phyloP scores from a whole-genome alignment of 257 asterid species.

The Cinchona pubescens region DNA sequence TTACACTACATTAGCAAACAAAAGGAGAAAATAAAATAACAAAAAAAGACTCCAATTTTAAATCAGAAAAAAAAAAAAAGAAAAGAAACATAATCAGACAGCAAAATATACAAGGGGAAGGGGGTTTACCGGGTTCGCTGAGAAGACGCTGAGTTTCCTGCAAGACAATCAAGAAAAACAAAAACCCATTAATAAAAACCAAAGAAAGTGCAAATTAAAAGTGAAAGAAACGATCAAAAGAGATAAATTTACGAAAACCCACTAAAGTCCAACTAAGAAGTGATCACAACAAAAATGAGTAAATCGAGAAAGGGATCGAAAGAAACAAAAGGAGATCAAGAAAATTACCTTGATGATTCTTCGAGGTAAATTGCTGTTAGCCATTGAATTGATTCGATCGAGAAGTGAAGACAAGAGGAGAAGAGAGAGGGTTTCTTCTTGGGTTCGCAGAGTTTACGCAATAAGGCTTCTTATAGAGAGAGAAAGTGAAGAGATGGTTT shows the following conservation, averaged over 20 bases:
- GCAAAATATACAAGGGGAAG: neutral
- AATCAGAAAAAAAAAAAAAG: neutral
- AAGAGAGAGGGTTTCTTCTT: neutral
- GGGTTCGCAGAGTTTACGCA: constrained; percentile 31
- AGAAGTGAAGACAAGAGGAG: neutral
- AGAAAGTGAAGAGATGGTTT: neutral
- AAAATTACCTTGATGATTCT: constrained; percentile 66
- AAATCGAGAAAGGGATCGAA: constrained; percentile 48
- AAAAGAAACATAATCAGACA: too few species aligned
- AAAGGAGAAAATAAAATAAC: neutral
- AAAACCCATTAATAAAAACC: constrained; percentile 19
- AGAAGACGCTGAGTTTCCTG: constrained; percentile 99
- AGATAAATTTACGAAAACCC: constrained; percentile 3
- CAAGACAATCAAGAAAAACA: constrained; percentile 10
- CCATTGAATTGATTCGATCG: constrained; percentile 37
- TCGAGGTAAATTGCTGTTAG: constrained; percentile 59
- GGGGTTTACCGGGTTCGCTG: constrained; percentile 83
- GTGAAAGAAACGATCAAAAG: constrained; percentile 4
- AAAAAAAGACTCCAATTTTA: neutral
- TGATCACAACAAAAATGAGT: constrained; percentile 23
- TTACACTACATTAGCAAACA: neutral
- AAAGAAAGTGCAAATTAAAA: constrained; percentile 10
- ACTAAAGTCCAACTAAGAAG: constrained; percentile 15
- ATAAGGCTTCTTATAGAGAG: constrained; percentile 11
- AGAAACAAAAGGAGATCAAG: constrained; percentile 45